phyloP scores from a whole-genome alignment of 106 monocot species.

The Apostasia ramifera region DNA sequence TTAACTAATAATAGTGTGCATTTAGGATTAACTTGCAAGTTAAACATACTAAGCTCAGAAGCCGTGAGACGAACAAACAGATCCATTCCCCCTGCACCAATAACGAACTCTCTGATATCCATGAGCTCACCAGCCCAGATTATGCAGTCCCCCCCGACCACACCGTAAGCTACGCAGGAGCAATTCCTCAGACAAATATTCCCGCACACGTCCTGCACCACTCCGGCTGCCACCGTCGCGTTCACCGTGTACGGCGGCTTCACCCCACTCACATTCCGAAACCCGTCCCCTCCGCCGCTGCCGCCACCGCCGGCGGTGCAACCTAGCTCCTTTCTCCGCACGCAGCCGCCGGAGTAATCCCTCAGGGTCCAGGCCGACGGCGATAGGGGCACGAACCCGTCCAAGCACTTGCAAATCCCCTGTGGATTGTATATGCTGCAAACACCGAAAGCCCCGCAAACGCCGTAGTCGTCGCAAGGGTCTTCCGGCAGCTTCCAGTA shows the following conservation, averaged over 20 bases:
- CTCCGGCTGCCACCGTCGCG: neutral
- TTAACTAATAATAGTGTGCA: too few relatives aligned
- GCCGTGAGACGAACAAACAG: conserved; percentile 3
- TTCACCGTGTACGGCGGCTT: conserved; percentile 16
- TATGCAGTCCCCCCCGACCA: neutral
- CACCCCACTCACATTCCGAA: conserved; percentile 1
- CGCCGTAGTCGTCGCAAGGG: conserved; percentile 6
- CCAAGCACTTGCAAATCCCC: conserved; percentile 22
- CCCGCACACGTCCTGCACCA: neutral
- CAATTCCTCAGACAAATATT: conserved; percentile 1
- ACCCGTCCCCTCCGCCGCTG: neutral
- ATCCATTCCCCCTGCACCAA: neutral
- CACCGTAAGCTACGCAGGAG: conserved; percentile 6
- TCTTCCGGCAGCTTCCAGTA: conserved; percentile 6
- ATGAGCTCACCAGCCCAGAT: neutral
- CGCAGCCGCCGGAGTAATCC: neutral
- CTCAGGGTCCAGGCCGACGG: neutral
- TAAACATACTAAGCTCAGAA: conserved; percentile 5
- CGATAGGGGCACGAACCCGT: conserved; percentile 29
- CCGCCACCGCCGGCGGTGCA: neutral
- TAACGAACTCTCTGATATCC: conserved; percentile 2
- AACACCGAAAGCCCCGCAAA: conserved; percentile 7
- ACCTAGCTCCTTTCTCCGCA: neutral
- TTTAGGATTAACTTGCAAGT: too few relatives aligned
- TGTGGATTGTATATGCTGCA: conserved; percentile 2